Conservation (phyloP, 2,329 filamentous ascomycete species). For the Annulohypoxylon truncatum region DNA sequence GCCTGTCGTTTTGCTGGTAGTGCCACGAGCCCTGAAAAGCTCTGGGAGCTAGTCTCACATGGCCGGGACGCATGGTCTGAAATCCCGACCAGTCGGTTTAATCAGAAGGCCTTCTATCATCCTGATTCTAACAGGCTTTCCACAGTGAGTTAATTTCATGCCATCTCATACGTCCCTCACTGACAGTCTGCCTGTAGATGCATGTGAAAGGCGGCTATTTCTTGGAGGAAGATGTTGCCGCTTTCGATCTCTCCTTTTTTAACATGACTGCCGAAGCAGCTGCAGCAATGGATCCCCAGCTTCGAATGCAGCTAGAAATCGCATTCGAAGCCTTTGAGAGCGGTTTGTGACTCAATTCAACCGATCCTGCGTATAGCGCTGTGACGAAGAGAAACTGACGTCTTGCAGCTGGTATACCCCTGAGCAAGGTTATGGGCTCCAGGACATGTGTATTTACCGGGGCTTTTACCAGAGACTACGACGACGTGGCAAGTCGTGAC, state of each 20-base stretch:
- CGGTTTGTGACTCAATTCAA: background rate
- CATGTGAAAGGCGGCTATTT: background rate
- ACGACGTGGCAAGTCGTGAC: too few relatives aligned
- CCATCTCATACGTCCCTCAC: too few relatives aligned
- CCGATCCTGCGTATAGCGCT: background rate
- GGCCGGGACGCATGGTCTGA: too few relatives aligned
- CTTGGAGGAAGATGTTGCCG: background rate
- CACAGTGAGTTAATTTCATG: too few relatives aligned
- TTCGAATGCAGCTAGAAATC: background rate
- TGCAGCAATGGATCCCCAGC: background rate
- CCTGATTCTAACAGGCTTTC: too few relatives aligned
- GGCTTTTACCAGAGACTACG: background rate
- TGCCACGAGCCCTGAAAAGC: too few relatives aligned
- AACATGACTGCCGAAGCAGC: background rate
- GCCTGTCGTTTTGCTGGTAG: too few relatives aligned
- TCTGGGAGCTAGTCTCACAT: too few relatives aligned
- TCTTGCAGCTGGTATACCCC: background rate
- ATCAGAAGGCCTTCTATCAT: too few relatives aligned
- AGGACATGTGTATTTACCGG: background rate
- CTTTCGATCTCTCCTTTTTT: conserved; percentile 9
- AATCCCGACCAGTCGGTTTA: too few relatives aligned
- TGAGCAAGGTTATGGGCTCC: background rate
- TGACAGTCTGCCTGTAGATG: too few relatives aligned
- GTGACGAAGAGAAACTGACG: background rate
- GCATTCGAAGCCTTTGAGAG: background rate